These are phyloP conservation scores for Stachybotrys chartarum DNA, from an alignment of 2,329 filamentous ascomycete genomes.

Conservation along the genomic window DNA sequence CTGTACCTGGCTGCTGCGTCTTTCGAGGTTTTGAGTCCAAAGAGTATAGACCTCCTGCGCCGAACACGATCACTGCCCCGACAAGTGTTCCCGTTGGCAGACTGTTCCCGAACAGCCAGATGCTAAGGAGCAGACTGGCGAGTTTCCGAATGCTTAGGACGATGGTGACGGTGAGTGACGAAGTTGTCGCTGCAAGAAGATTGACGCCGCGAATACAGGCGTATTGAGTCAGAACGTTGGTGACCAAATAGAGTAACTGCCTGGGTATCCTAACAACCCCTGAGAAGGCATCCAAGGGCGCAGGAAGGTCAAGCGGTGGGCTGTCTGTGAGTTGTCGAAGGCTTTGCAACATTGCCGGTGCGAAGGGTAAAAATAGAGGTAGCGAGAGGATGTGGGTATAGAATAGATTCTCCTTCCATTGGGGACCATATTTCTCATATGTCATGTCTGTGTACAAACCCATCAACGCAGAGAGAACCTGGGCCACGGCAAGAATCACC, in stretches of 20 bases:
- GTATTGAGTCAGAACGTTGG: slow-evolving; percentile 86
- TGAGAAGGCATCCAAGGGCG: slow-evolving; percentile 9
- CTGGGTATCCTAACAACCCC: slow-evolving; percentile 42
- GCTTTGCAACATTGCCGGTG: slow-evolving; percentile 57
- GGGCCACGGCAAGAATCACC: slow-evolving; percentile 75
- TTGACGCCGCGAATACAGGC: slow-evolving; percentile 95
- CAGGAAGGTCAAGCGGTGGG: slow-evolving; percentile 39
- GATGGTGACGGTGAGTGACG: slow-evolving; percentile 91
- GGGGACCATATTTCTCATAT: slow-evolving; percentile 76
- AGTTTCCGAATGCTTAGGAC: slow-evolving; percentile 94
- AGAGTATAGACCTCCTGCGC: slow-evolving; percentile 84
- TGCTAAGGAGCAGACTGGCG: slow-evolving; percentile 82
- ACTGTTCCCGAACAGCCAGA: slow-evolving; percentile 87
- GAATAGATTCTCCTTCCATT: slow-evolving; percentile 95
- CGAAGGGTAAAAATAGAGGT: slow-evolving; percentile 68
- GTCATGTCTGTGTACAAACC: slow-evolving; percentile 90
- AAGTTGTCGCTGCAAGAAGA: slow-evolving; percentile 79
- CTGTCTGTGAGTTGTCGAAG: slow-evolving; percentile 58
- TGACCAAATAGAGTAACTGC: slow-evolving; percentile 62
- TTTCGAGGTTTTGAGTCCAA: slow-evolving; percentile 47
- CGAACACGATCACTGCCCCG: slow-evolving; percentile 81
- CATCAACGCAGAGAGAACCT: slow-evolving; percentile 88
- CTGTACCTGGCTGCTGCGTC: neutral
- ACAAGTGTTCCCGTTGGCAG: slow-evolving; percentile 69
- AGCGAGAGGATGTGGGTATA: slow-evolving; percentile 77